Base-by-base conservation (phyloP, 495 filamentous ascomycete genomes). In the Penicillium maclennaniae region DNA sequence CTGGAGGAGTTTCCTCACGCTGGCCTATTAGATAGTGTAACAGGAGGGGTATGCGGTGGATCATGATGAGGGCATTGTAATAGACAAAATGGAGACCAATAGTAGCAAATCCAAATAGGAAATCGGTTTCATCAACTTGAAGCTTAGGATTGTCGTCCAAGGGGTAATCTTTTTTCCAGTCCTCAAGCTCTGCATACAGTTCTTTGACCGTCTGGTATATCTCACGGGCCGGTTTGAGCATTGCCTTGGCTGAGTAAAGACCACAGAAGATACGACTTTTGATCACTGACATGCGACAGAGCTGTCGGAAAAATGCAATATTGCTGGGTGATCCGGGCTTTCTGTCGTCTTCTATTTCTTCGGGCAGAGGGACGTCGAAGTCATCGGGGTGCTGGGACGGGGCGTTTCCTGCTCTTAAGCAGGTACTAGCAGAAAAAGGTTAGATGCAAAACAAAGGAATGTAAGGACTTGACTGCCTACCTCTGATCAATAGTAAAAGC, bases 401-500 rank as follows among this genome's bases (percentile, higher is more conserved):
- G 7, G 93, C 91, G 48, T 87, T 86, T 39, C 93, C 93, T 14
- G 88, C 86, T 26, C 95, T 81, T 26, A 98, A 79, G 65, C 91
- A 96, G 54, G 95, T 82, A 61, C 82, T 85, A 45, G 4, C 28
- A 20, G 25, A 31, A 7, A 61, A 48, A 41, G 15, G 55, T 41
- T 31, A 43, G 36, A 40, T 16, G 34, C 31, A 6, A 27, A 38
- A 25, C 7, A 41, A 20, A 19, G 16, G 15, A 0, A 25, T 28
- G 15, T 39, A 14, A 36, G 34, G 12, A 7, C 12, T 20, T 17
- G 17, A 17, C 23, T 47, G 50, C 66, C 61, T 58, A 85, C 81
- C 96, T 92, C 70, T 96, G 93, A 62, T 98, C 93, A 37, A 97
- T 69, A 67, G 95, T 84, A 65, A 96, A 98, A 6, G 87, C 89